Conservation (phyloP, 805 yeast genomes). For the Lipomyces kockii region DNA sequence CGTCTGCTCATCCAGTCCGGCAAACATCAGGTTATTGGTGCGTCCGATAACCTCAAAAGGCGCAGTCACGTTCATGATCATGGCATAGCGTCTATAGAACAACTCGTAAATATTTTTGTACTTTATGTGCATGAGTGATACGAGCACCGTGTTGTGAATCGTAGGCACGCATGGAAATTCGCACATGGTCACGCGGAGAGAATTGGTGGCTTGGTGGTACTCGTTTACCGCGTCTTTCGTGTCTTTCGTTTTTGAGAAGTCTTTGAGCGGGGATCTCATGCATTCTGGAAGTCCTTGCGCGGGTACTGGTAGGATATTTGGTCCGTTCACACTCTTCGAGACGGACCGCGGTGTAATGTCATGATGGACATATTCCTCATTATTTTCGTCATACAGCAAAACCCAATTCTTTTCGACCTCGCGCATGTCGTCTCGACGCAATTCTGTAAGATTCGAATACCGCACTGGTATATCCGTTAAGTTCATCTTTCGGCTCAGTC, state of each 20-base stretch:
- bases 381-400: slow-evolving; percentile 22
- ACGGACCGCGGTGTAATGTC: slow-evolving; percentile 11
- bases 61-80: slow-evolving; percentile 31
- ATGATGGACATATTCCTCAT: slow-evolving; percentile 22
- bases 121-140: slow-evolving; percentile 29
- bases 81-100: slow-evolving; percentile 22
- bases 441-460: slow-evolving; percentile 17
- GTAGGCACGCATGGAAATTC: slow-evolving; percentile 35
- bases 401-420: slow-evolving; percentile 31
- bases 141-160: slow-evolving; percentile 30
- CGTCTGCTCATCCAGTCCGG: slow-evolving; percentile 27
- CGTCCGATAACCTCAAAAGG: slow-evolving; percentile 31
- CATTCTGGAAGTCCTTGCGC: neutral
- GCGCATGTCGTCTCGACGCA: slow-evolving; percentile 12
- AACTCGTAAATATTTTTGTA: slow-evolving; percentile 11
- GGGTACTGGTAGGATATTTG: slow-evolving; percentile 1
- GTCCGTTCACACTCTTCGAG: neutral
- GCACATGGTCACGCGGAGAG: slow-evolving; percentile 31
- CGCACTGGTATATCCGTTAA: slow-evolving; percentile 27
- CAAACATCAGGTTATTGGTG: slow-evolving; percentile 26
- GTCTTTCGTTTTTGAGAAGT: neutral
- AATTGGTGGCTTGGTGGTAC: slow-evolving; percentile 31
- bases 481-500: slow-evolving; percentile 14
- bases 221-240: neutral
- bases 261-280: slow-evolving; percentile 3